These are phyloP conservation scores for Vaccinium vitisidaea DNA, from an alignment of 148 eudicot genomes.

Conservation along the genomic window DNA sequence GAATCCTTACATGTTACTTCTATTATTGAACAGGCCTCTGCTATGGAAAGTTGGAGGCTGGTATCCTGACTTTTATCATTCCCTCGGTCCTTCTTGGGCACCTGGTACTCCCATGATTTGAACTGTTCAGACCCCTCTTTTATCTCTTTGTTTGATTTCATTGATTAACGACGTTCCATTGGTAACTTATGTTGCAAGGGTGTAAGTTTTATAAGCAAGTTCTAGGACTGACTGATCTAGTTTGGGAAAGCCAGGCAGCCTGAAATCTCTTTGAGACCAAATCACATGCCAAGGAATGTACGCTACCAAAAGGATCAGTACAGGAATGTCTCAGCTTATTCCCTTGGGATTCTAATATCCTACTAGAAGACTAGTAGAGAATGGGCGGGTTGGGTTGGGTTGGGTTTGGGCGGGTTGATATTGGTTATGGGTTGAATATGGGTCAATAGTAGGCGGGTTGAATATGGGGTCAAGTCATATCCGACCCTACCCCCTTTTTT, in stretches of 20 bases:
- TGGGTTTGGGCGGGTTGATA: too few relatives aligned
- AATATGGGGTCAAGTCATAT: too few relatives aligned
- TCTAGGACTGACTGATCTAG: neutral
- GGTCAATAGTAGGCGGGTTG: too few relatives aligned
- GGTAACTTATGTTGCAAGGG: neutral
- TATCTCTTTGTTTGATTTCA: neutral
- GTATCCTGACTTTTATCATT: constrained; percentile 71
- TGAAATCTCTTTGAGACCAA: constrained; percentile 2
- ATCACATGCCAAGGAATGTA: neutral
- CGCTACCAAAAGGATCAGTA: too few relatives aligned
- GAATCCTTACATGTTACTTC: neutral
- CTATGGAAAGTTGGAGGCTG: constrained; percentile 97
- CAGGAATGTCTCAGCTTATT: neutral
- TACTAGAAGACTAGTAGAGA: too few relatives aligned
- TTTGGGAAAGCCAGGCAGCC: constrained; percentile 2
- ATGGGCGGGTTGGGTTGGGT: too few relatives aligned
- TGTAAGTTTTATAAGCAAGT: neutral
- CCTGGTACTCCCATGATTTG: constrained; percentile 50
- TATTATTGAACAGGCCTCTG: constrained; percentile 65
- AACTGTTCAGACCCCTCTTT: neutral
- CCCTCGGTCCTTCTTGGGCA: constrained; percentile 84
- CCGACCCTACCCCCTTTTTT: too few relatives aligned
- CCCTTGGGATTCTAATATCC: neutral
- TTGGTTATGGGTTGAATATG: too few relatives aligned
- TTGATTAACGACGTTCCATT: neutral